Base-by-base conservation (phyloP, 345 rosid genomes). In the Eucalyptus fibrosa region DNA sequence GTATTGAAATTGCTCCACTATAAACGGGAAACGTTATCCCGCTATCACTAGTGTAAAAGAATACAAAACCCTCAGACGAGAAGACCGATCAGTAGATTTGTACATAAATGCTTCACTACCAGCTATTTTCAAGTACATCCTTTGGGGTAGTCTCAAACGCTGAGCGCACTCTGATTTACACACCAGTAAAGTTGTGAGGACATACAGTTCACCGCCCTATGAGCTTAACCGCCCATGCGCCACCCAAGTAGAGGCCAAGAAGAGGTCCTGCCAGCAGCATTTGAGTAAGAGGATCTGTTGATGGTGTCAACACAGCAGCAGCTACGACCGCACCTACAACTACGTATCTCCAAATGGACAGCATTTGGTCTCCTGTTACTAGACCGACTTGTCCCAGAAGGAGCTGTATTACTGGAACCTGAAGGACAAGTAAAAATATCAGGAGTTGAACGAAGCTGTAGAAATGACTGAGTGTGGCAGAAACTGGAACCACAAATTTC, bases 331-430 rank as follows among this genome's bases (percentile, higher is more conserved):
- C 97, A 49, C 99, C 99, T 10, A 97, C 99, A 51, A 97, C 97
- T 53, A 98, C 99, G 59, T 98, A 97, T 93, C 98, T 94, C 99
- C 99, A 98, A 42, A 98, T 93, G 13, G 99, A 98, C 55, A 97
- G 95, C 99, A 97, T 97, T 89, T 95, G 98, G 91, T 97, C 98
- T 88, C 99, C 97, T 1, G 98, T 90, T 30, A 97, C 99, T 55
- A 97, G 90, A 55, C 99, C 99, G 15, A 96, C 94, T 94, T 97
- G 98, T 89, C 99, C 99, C 50, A 98, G 94, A 80, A 98, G 96
- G 89, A 98, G 77, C 91, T 98, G 99, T 92, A 98, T 97, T 19
- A 98, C 99, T 26, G 99, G 99, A 92, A 98, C 99, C 99, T 97
- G 96, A 49, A 81, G 32, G 85, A 87, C 13, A 15, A 77, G 80